Percentiles rank a stretch among this genome's conserved stretches.
phyloP scores from a whole-genome alignment of 768 basidiomycete species.

The Boletus reticulatus region DNA sequence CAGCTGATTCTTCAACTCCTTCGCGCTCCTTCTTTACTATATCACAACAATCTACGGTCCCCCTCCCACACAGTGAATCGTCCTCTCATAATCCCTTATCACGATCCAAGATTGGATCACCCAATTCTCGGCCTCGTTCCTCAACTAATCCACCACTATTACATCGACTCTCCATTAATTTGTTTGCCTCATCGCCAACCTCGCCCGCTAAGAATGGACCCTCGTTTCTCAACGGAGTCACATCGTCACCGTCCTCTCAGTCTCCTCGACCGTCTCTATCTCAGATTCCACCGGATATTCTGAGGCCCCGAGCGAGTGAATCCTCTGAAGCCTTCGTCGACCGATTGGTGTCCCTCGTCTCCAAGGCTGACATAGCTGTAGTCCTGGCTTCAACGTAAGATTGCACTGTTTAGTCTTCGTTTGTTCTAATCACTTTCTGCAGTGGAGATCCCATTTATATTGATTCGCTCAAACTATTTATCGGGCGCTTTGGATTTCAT shows the following conservation, averaged over 20 bases:
- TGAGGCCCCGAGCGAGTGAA: conserved; percentile 61
- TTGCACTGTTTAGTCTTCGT: background rate
- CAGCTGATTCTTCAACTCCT: conserved; percentile 40
- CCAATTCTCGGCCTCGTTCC: conserved; percentile 43
- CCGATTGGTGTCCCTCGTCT: conserved; percentile 61
- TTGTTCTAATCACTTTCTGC: conserved; percentile 8
- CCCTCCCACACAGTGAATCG: conserved; percentile 8
- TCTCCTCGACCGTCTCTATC: conserved; percentile 47
- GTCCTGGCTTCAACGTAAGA: conserved; percentile 78
- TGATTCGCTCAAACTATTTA: conserved; percentile 66
- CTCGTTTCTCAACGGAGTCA: conserved; percentile 6
- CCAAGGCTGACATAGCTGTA: conserved; percentile 75
- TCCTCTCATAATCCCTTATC: conserved; percentile 1
- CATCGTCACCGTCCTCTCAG: conserved; percentile 29
- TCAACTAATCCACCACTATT: conserved; percentile 69
- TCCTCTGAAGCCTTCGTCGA: conserved; percentile 67
- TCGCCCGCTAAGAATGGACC: conserved; percentile 22
- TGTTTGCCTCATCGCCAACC: conserved; percentile 51
- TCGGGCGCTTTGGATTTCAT: conserved; percentile 74
- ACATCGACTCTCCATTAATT: conserved; percentile 65
- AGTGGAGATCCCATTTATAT: conserved; percentile 74
- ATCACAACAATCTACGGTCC: conserved; percentile 18
- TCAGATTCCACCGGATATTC: conserved; percentile 43
- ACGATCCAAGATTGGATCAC: conserved; percentile 26
- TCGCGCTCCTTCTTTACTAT: conserved; percentile 27